Evolutionary conservation across 257 asterid genomes (phyloP).

Genomic region (Solanum paucissectum): DNA sequence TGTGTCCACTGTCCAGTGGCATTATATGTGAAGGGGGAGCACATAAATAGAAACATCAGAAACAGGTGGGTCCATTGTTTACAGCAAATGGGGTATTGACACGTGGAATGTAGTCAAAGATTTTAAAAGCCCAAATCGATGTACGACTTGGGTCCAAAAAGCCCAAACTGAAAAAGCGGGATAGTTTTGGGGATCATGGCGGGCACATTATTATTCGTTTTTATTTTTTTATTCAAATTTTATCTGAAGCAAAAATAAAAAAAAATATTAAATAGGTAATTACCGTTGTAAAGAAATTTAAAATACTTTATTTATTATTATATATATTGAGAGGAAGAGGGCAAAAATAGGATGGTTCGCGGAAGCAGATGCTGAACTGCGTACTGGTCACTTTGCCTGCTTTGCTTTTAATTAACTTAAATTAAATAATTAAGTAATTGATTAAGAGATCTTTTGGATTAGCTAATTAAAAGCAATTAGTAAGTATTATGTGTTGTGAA

Average conservation of each 20-base stretch:
- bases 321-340: not conserved
- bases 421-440: not conserved
- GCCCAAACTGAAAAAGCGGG: not conserved
- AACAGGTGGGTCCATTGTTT: not conserved
- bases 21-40: not conserved
- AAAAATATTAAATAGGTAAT: not conserved
- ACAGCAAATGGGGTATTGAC: constrained; percentile 9
- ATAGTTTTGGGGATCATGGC: constrained; percentile 2
- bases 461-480: not conserved
- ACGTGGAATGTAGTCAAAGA: constrained; percentile 15
- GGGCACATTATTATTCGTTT: not conserved
- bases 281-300: not conserved
- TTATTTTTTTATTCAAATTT: not conserved
- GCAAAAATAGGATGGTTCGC: not conserved
- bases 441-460: not conserved
- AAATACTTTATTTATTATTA: not conserved
- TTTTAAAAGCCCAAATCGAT: not conserved
- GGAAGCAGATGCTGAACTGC: constrained; percentile 1
- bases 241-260: not conserved
- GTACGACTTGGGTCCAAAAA: constrained; percentile 11
- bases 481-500: not conserved
- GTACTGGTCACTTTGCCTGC: not conserved
- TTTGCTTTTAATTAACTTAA: not conserved
- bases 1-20: constrained; percentile 1
- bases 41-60: constrained; percentile 5